Conservation (phyloP, 805 yeast genomes). For the Candida corydali region DNA sequence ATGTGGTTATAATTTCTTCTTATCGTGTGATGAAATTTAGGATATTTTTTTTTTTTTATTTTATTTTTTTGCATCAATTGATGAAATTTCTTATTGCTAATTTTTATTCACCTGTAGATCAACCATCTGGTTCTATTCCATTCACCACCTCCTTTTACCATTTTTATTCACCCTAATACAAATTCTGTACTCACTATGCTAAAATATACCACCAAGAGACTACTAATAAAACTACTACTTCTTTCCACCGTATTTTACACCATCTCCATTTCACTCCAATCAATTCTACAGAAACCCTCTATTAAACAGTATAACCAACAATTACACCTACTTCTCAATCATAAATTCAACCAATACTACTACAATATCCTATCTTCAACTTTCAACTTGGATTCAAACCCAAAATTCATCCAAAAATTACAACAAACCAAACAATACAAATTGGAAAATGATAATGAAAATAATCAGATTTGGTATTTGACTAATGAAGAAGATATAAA, state of each 20-base stretch:
- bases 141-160: not conserved
- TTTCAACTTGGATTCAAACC: conserved; percentile 14
- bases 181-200: too few relatives aligned
- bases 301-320: conserved; percentile 12
- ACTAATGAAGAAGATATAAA: conserved; percentile 8
- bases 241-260: conserved; percentile 10
- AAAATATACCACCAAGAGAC: not conserved
- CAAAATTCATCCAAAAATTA: conserved; percentile 10
- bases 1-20: too few relatives aligned
- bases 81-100: not conserved
- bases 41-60: too few relatives aligned
- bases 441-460: conserved; percentile 9
- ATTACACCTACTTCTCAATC: conserved; percentile 14
- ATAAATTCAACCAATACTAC: conserved; percentile 15
- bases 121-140: not conserved
- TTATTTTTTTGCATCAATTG: not conserved
- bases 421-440: conserved; percentile 11
- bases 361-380: conserved; percentile 15
- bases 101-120: too few relatives aligned
- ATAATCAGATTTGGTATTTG: conserved; percentile 23
- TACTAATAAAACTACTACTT: conserved; percentile 10
- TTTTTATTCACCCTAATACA: too few relatives aligned
- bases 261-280: conserved; percentile 6
- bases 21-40: too few relatives aligned
- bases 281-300: conserved; percentile 8